Percentiles rank a stretch among this genome's conserved stretches.
Conservation (phyloP, 2,329 filamentous ascomycete genomes). For the Talaromyces sp. region DNA sequence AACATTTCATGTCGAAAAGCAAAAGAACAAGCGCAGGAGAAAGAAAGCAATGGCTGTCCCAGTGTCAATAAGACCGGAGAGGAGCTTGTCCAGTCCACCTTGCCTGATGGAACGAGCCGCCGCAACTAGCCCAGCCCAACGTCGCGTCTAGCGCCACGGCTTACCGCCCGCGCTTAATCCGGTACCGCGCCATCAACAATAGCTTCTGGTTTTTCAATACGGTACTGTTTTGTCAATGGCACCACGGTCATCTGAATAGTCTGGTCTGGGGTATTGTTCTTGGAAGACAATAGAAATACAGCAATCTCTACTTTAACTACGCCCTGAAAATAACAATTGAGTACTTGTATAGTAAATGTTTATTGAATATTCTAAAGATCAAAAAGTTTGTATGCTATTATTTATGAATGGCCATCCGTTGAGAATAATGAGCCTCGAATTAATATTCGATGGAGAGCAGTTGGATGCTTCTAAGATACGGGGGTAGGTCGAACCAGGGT, state of each 20-base stretch:
- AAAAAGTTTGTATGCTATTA: background rate
- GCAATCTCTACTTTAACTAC: background rate
- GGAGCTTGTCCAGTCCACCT: background rate
- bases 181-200: background rate
- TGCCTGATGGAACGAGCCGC: conserved; percentile 5
- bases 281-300: background rate
- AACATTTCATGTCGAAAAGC: conserved; percentile 2
- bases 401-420: background rate
- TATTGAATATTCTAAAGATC: background rate
- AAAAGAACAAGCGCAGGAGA: conserved; percentile 1
- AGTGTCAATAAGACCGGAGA: background rate
- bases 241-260: too few species aligned
- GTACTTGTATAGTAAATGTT: background rate
- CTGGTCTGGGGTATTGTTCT: background rate
- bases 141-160: conserved; percentile 9
- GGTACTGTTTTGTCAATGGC: too few species aligned
- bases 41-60: background rate
- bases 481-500: conserved; percentile 25
- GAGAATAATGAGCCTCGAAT: background rate
- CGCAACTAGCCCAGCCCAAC: conserved; percentile 1
- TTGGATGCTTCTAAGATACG: conserved; percentile 36
- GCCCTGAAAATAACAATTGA: background rate
- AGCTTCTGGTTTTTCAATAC: background rate
- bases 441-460: conserved; percentile 31
- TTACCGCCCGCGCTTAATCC: background rate